These are phyloP conservation scores for Phanerodontia chrysosporium DNA, from an alignment of 768 basidiomycete species.

Conservation along the genomic window DNA sequence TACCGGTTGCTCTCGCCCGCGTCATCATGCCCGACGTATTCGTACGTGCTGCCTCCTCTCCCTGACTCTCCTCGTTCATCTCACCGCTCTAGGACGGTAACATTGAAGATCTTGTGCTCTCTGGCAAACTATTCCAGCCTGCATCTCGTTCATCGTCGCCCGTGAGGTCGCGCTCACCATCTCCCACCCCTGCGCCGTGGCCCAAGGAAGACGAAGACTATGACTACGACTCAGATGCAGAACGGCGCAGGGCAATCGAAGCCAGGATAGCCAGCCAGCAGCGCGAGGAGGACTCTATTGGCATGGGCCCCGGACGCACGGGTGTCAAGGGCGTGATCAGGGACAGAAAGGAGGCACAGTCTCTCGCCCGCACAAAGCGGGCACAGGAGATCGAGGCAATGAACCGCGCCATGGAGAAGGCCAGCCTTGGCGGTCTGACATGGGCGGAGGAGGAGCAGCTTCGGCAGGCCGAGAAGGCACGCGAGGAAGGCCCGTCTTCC, in stretches of 20 bases:
- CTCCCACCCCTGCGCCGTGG: constrained; percentile 45
- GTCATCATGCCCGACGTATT: neutral
- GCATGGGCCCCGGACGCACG: constrained; percentile 82
- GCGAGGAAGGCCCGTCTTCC: constrained; percentile 33
- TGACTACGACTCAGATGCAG: constrained; percentile 42
- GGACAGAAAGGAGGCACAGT: constrained; percentile 68
- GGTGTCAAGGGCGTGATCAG: constrained; percentile 88
- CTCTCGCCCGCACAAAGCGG: constrained; percentile 48
- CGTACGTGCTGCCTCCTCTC: neutral
- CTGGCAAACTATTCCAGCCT: constrained; percentile 68
- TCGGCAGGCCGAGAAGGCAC: constrained; percentile 39
- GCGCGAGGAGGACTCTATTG: constrained; percentile 52
- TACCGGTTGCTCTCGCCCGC: neutral
- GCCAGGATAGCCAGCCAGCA: constrained; percentile 18
- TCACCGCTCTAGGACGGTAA: constrained; percentile 28
- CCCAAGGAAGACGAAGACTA: constrained; percentile 47
- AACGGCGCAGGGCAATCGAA: constrained; percentile 24
- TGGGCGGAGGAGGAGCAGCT: constrained; percentile 75
- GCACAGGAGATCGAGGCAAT: constrained; percentile 49
- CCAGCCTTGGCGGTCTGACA: constrained; percentile 62
- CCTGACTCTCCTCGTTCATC: constrained; percentile 4
- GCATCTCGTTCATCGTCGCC: constrained; percentile 57
- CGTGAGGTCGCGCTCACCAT: constrained; percentile 54
- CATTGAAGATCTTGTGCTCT: constrained; percentile 71
- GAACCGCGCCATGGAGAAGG: constrained; percentile 58